Percentiles rank a stretch among this genome's conserved stretches.
phyloP scores from a whole-genome alignment of 1,284 basidiomycete genomes.

The Tilletia caries region DNA sequence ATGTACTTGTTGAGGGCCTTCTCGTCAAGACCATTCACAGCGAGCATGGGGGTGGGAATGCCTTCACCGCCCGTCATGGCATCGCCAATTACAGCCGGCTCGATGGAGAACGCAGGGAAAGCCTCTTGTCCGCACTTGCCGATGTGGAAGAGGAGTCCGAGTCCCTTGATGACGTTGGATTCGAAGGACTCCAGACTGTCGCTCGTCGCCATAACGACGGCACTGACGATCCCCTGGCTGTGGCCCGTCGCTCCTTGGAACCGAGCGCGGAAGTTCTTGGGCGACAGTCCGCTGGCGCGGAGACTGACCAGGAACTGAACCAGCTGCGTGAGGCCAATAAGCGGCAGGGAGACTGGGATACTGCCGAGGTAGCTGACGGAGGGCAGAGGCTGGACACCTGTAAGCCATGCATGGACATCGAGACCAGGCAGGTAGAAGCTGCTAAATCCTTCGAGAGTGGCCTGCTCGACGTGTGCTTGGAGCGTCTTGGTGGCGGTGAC shows the following conservation, averaged over 20 bases:
- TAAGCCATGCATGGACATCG: slow-evolving; percentile 79
- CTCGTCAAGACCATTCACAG: slow-evolving; percentile 76
- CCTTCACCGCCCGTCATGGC: slow-evolving; percentile 89
- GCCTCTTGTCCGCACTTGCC: slow-evolving; percentile 88
- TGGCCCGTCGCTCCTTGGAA: slow-evolving; percentile 89
- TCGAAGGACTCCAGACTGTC: slow-evolving; percentile 70
- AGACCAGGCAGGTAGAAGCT: slow-evolving; percentile 76
- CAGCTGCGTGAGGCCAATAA: slow-evolving; percentile 94
- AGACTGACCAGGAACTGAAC: slow-evolving; percentile 82
- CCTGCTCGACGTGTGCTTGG: slow-evolving; percentile 37
- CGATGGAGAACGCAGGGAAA: slow-evolving; percentile 88
- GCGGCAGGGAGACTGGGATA: slow-evolving; percentile 87
- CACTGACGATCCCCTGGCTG: slow-evolving; percentile 92
- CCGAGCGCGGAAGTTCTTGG: slow-evolving; percentile 72
- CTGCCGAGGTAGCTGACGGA: slow-evolving; percentile 84
- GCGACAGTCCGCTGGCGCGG: slow-evolving; percentile 70
- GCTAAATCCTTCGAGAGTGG: slow-evolving; percentile 63
- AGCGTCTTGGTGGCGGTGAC: slow-evolving; percentile 60
- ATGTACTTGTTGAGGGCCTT: slow-evolving; percentile 73
- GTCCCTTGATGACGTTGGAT: slow-evolving; percentile 73
- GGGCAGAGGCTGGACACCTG: slow-evolving; percentile 68
- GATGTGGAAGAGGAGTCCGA: slow-evolving; percentile 88
- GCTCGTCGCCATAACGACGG: slow-evolving; percentile 78
- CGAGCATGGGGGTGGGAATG: slow-evolving; percentile 86
- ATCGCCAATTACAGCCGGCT: slow-evolving; percentile 81